Conservation (phyloP, 148 eudicot species). For the Mesembryanthemum crystallinum region DNA sequence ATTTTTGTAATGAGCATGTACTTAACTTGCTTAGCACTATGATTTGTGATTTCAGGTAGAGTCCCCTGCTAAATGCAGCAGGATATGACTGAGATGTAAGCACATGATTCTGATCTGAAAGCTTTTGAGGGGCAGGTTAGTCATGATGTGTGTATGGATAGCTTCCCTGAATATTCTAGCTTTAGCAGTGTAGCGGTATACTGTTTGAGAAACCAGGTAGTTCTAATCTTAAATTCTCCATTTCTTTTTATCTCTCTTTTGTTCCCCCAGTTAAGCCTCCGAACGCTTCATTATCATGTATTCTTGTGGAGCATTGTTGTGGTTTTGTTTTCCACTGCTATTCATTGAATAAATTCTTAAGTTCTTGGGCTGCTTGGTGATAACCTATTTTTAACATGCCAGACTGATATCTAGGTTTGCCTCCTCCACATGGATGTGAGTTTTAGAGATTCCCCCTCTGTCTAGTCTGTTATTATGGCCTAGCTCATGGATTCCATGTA, state of each 20-base stretch:
- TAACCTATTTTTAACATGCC: neutral
- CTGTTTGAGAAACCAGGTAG: neutral
- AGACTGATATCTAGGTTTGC: neutral
- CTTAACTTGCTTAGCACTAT: neutral
- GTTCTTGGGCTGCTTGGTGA: neutral
- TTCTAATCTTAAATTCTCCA: neutral
- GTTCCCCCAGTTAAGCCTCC: no score
- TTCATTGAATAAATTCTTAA: neutral
- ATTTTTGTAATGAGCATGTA: neutral
- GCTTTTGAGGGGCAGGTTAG: slow-evolving; percentile 2
- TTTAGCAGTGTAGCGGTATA: neutral
- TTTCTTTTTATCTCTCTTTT: no score
- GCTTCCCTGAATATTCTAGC: neutral
- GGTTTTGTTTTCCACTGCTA: neutral
- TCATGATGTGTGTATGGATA: neutral
- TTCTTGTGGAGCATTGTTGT: neutral
- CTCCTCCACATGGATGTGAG: neutral
- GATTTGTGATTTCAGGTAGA: neutral
- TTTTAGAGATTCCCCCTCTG: neutral
- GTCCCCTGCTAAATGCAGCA: neutral
- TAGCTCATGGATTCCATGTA: slow-evolving; percentile 4
- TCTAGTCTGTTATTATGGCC: neutral
- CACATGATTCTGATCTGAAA: neutral
- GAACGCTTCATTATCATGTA: neutral
- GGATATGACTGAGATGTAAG: neutral